Base-by-base conservation (phyloP, 345 rosid genomes). In the Combretum micranthum region DNA sequence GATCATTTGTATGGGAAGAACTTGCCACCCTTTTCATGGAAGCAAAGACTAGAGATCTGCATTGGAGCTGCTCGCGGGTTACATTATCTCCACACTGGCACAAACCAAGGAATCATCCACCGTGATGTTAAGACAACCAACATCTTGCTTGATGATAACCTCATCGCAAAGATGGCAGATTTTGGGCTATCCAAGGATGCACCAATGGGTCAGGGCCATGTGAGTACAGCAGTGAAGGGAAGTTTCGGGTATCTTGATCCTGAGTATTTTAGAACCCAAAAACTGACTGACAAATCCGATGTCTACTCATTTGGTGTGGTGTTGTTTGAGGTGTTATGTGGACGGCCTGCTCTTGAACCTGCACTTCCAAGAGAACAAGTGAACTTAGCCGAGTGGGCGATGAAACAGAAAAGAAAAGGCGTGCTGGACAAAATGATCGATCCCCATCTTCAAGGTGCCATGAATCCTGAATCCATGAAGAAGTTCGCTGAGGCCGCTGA, bases 271-370 rank as follows among this genome's bases (percentile, higher is more conserved):
- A 42, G 44, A 23, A 55, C 61, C 42, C 62, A 15, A 55, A 51
- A 50, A 44, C 60, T 63, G 18, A 51, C 62, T 1, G 57, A 52
- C 18, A 43, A 57, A 56, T 26, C 62, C 2, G 62, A 64, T 14
- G 68, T 64, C 15, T 67, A 60, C 53, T 68, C 77, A 14, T 72
- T 76, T 10, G 72, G 74, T 15, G 80, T 69, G 55, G 74, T 76
- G 3, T 12, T 72, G 15, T 64, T 75, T 14, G 65, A 75, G 67
- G 66, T 58, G 22, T 52, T 68, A 19, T 49, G 80, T 13, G 76
- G 62, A 1, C 59, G 72, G 56, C 69, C 64, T 0, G 76, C 80
- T 50, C 52, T 50, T 1, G 44, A 56, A 56, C 61, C 22, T 17
- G 62, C 55, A 39, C 53, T 67, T n/a, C 50, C 65, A 23, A 0